Base-by-base conservation (phyloP, 2,329 filamentous ascomycete genomes). In the Claviceps sp. region DNA sequence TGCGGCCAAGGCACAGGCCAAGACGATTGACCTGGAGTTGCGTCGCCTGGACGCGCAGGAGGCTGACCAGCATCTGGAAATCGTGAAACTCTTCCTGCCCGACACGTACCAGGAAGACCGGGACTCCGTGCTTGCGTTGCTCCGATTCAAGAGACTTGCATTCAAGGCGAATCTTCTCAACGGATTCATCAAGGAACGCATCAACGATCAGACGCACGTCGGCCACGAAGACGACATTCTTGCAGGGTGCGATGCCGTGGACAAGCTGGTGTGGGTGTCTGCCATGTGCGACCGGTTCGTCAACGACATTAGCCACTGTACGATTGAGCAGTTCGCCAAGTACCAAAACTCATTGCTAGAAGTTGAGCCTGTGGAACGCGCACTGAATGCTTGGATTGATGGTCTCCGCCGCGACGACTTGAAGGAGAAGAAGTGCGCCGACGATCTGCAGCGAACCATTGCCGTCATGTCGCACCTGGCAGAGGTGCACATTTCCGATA, bases 1-100 rank as follows among this genome's bases (percentile, higher is more conserved):
- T 13, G 89, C 89, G 11, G 80, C 89, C 42, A 95, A 95, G 72
- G 86, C 91, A 2, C 91, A 95, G 65, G 84, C 88, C 62, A 97
- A 95, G 72, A 89, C 89, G 0, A 95, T 98, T 56, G 90, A 96
- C 58, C 75, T 96, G 34, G 90, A 97, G 65, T 73, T 97, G 53
- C 81, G 85, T 50, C 84, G 86, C 52, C 78, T 97, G 63, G 89
- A 95, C 60, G 89, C 90, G 0, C 85, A 94, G 60, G 89, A 97
- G 70, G 87, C 89, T 2, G 77, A 82, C 41, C 87, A 96, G 64
- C 90, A 97, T 62, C 76, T 98, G 30, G 80, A 84, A 17, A 95
- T 98, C 59, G 79, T 96, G 57, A 87, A 89, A 67, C 71, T 93
- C 11, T 97, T 95, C 73, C 72, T 96, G 45, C 89, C 90, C 0